Evolutionary conservation across 2,329 filamentous ascomycete genomes (phyloP).

Genomic region (Fusarium tuaranense): DNA sequence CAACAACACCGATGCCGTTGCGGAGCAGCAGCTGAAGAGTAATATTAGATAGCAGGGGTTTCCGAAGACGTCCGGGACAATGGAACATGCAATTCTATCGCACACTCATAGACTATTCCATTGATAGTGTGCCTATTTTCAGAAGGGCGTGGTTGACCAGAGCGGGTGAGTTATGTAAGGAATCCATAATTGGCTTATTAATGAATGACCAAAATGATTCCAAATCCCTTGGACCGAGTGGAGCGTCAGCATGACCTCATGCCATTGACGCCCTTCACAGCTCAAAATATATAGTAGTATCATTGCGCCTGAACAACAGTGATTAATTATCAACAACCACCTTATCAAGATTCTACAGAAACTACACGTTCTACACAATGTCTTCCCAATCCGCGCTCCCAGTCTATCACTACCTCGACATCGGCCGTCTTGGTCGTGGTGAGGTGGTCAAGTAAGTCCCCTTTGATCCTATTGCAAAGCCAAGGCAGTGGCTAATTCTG

Average conservation of each 20-base stretch:
- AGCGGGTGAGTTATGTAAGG: background rate
- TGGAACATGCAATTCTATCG: background rate
- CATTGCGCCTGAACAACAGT: background rate
- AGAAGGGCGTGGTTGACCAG: background rate
- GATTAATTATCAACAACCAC: background rate
- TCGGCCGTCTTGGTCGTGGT: conserved; percentile 44
- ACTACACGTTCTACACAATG: background rate
- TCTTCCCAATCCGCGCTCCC: conserved; percentile 7
- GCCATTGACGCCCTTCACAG: conserved; percentile 1
- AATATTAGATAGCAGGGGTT: background rate
- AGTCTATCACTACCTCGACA: conserved; percentile 42
- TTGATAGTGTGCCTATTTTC: background rate
- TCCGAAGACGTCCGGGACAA: background rate
- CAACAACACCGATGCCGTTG: background rate
- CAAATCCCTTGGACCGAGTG: background rate
- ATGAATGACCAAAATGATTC: background rate
- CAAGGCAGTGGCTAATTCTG: background rate
- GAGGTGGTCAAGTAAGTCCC: conserved; percentile 42
- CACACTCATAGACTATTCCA: background rate
- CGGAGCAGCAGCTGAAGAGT: background rate
- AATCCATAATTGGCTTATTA: background rate
- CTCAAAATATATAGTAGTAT: background rate
- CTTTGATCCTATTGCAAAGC: background rate
- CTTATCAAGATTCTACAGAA: background rate
- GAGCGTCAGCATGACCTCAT: conserved; percentile 1